A percentile compares a stretch with the other conserved stretches of the same genome.
phyloP scores from a whole-genome alignment of 768 basidiomycete genomes.

The Dioszegia crocea region DNA sequence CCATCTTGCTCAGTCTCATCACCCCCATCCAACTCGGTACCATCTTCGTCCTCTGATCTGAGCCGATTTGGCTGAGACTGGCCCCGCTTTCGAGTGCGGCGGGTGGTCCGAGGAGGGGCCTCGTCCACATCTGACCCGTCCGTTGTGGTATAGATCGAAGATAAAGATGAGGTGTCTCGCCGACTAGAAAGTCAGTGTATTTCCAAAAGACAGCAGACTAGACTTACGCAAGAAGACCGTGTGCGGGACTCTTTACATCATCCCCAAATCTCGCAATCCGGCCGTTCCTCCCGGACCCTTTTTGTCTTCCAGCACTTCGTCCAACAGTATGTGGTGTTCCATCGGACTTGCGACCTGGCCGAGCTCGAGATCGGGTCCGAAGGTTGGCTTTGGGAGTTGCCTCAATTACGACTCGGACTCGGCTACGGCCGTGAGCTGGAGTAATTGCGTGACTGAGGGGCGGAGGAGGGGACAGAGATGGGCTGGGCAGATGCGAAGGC shows the following conservation, averaged over 20 bases:
- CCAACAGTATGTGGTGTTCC: constrained; percentile 1
- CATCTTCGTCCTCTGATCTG: constrained; percentile 4
- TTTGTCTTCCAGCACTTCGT: not conserved
- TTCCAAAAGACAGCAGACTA: not conserved
- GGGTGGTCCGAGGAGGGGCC: constrained; percentile 16
- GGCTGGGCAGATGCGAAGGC: not conserved
- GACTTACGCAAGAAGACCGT: constrained; percentile 19
- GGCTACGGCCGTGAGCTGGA: constrained; percentile 2
- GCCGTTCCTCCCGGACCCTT: constrained; percentile 11
- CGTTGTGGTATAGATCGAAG: constrained; percentile 38
- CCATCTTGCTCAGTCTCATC: not conserved
- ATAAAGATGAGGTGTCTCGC: constrained; percentile 28
- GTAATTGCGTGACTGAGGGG: constrained; percentile 11
- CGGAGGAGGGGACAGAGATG: not conserved
- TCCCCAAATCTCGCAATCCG: constrained; percentile 38
- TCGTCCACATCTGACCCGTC: constrained; percentile 24
- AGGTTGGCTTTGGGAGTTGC: constrained; percentile 28
- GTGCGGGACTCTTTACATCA: constrained; percentile 36
- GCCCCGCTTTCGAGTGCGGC: constrained; percentile 16
- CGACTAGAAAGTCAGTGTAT: constrained; percentile 9
- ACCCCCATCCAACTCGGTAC: not conserved
- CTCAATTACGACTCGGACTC: constrained; percentile 13
- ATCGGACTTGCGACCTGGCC: not conserved
- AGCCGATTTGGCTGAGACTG: constrained; percentile 9
- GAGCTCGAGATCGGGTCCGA: not conserved